Percentiles rank a stretch among this genome's conserved stretches.
These are phyloP conservation scores for Trifolium fragiferum DNA, from an alignment of 306 rosid genomes.

Conservation along the genomic window DNA sequence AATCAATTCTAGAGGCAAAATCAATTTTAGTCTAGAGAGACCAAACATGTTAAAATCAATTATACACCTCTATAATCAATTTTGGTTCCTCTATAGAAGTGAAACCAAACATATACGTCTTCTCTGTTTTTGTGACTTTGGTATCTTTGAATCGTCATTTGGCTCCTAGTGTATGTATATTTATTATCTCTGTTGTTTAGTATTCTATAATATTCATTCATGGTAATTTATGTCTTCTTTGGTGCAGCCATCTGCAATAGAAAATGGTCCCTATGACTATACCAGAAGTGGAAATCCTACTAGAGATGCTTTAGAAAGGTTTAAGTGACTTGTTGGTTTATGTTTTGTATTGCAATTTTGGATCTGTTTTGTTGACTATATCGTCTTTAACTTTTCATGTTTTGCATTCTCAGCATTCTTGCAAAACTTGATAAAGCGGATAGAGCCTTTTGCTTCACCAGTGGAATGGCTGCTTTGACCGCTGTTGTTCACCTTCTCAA, in stretches of 20 bases:
- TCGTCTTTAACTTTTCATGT: constrained; percentile 33
- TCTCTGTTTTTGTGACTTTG: background rate
- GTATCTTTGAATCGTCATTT: constrained; percentile 6
- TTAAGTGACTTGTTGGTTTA: constrained; percentile 34
- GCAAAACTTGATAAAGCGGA: constrained; percentile 94
- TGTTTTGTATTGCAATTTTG: constrained; percentile 15
- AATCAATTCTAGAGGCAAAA: too few relatives aligned
- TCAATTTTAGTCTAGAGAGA: too few relatives aligned
- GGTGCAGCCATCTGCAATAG: constrained; percentile 82
- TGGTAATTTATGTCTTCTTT: constrained; percentile 22
- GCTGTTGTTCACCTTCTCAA: constrained; percentile 83
- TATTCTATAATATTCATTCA: constrained; percentile 26
- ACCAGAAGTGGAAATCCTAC: constrained; percentile 98
- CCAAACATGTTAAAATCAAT: too few relatives aligned
- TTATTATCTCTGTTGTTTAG: constrained; percentile 12
- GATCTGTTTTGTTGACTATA: constrained; percentile 36
- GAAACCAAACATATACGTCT: background rate
- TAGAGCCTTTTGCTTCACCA: constrained; percentile 91
- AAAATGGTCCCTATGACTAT: constrained; percentile 90
- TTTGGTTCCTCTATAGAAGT: too few relatives aligned
- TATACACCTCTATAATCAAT: too few relatives aligned
- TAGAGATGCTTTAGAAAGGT: constrained; percentile 87
- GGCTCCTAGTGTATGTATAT: background rate
- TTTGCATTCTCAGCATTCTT: constrained; percentile 61
- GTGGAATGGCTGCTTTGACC: constrained; percentile 96